Evolutionary conservation across 176 grass and related monocot genomes (phyloP).

Genomic region (Lolium perenne): DNA sequence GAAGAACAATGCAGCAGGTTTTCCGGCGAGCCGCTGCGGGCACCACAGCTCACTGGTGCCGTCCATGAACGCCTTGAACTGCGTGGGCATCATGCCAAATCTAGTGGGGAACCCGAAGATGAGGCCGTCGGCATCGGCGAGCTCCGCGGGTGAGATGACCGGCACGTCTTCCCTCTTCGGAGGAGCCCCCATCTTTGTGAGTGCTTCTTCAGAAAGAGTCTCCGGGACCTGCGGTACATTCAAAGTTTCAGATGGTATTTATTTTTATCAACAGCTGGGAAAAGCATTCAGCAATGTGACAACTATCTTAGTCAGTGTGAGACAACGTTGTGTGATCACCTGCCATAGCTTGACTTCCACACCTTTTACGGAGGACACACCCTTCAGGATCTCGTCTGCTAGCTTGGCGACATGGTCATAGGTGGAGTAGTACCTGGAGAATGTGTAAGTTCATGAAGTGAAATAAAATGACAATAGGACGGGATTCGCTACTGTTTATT

Average conservation of each 20-base stretch:
- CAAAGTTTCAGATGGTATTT: background rate
- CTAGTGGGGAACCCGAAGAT: slow-evolving; percentile 78
- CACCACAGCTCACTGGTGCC: slow-evolving; percentile 64
- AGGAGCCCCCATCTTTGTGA: slow-evolving; percentile 70
- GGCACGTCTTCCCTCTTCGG: slow-evolving; percentile 52
- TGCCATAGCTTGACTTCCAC: slow-evolving; percentile 73
- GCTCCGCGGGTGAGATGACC: slow-evolving; percentile 50
- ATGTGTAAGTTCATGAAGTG: background rate
- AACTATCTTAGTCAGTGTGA: background rate
- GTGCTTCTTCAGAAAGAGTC: slow-evolving; percentile 60
- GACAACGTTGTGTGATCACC: slow-evolving; percentile 37
- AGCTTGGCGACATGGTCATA: slow-evolving; percentile 83
- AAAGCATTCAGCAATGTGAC: background rate
- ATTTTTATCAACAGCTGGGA: background rate
- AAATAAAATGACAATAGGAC: background rate
- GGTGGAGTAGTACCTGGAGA: slow-evolving; percentile 72
- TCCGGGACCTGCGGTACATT: slow-evolving; percentile 61
- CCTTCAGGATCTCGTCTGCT: slow-evolving; percentile 73
- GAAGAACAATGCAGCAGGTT: slow-evolving; percentile 73
- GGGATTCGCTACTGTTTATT: background rate
- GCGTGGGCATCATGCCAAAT: slow-evolving; percentile 74
- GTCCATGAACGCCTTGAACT: slow-evolving; percentile 77
- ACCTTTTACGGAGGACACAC: slow-evolving; percentile 63
- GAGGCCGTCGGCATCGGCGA: slow-evolving; percentile 65
- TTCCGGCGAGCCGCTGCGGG: slow-evolving; percentile 68